A percentile compares a stretch with the other conserved stretches of the same genome.
These are phyloP conservation scores for Stachybotrys chlorohalonatus DNA, from an alignment of 2,329 filamentous ascomycete genomes.

Conservation along the genomic window DNA sequence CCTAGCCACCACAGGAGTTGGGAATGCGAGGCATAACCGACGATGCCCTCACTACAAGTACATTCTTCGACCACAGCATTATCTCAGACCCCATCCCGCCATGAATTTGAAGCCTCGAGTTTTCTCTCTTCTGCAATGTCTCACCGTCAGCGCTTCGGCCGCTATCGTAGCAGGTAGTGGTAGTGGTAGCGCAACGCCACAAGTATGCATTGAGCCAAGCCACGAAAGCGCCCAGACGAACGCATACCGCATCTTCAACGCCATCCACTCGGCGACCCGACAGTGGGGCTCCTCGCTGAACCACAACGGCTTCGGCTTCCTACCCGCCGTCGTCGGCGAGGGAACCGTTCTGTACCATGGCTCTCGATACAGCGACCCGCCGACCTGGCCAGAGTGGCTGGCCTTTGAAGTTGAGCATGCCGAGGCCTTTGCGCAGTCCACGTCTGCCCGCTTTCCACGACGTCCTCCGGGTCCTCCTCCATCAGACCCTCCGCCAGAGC, in stretches of 20 bases:
- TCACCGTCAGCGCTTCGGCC: background rate
- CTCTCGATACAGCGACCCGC: constrained; percentile 29
- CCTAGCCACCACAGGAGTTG: no score
- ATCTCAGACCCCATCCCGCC: background rate
- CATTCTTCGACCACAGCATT: no score
- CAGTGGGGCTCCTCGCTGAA: constrained; percentile 66
- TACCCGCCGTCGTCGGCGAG: constrained; percentile 54
- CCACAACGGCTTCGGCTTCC: constrained; percentile 69
- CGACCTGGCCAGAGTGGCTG: constrained; percentile 56
- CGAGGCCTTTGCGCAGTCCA: constrained; percentile 46
- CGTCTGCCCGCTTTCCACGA: background rate
- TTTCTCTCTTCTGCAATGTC: background rate
- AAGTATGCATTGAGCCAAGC: constrained; percentile 21
- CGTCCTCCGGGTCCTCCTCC: background rate
- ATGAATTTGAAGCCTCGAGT: background rate
- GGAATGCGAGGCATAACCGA: no score
- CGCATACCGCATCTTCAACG: constrained; percentile 62
- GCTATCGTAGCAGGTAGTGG: background rate
- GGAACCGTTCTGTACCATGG: constrained; percentile 64
- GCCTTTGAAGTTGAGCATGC: constrained; percentile 73
- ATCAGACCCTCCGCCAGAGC: no score
- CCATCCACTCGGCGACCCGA: constrained; percentile 60
- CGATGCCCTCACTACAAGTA: no score
- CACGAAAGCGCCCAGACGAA: constrained; percentile 34
- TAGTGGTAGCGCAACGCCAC: background rate